Percentiles rank a stretch among this genome's conserved stretches.
phyloP scores from a whole-genome alignment of 176 grass and related monocot genomes.

The Musa itinerans region DNA sequence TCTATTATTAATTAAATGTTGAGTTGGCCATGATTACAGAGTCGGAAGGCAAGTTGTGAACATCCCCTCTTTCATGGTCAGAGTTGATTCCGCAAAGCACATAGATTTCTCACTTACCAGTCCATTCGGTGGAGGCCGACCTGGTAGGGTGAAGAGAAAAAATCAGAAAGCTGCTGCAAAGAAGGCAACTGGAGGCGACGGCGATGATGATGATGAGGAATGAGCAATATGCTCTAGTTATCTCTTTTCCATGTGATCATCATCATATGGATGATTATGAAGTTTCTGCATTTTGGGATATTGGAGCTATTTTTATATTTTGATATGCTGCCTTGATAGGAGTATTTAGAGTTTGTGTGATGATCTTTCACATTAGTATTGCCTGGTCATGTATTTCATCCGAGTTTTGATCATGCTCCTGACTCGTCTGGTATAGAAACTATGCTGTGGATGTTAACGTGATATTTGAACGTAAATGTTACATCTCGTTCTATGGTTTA shows the following conservation, averaged over 20 bases:
- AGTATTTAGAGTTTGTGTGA: no score
- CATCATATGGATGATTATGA: neutral
- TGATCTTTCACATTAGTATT: no score
- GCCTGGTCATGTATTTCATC: no score
- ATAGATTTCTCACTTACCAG: constrained; percentile 63
- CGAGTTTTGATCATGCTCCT: no score
- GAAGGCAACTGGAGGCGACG: constrained; percentile 26
- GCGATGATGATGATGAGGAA: constrained; percentile 36
- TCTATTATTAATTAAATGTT: no score
- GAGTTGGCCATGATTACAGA: constrained; percentile 16
- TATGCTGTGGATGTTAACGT: no score
- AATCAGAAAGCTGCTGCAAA: constrained; percentile 33
- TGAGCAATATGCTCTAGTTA: constrained; percentile 17
- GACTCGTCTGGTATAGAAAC: no score
- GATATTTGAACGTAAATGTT: no score
- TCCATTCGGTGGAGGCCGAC: constrained; percentile 39
- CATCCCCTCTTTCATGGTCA: constrained; percentile 58
- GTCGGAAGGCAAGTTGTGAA: constrained; percentile 72
- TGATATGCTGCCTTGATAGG: neutral
- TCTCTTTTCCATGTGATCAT: neutral
- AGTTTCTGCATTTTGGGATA: neutral
- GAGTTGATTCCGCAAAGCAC: constrained; percentile 66
- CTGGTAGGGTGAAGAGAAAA: constrained; percentile 55
- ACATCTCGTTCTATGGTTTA: no score
- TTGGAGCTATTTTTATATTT: neutral